These are phyloP conservation scores for Ceriops tagal DNA, from an alignment of 345 rosid genomes.

Conservation along the genomic window DNA sequence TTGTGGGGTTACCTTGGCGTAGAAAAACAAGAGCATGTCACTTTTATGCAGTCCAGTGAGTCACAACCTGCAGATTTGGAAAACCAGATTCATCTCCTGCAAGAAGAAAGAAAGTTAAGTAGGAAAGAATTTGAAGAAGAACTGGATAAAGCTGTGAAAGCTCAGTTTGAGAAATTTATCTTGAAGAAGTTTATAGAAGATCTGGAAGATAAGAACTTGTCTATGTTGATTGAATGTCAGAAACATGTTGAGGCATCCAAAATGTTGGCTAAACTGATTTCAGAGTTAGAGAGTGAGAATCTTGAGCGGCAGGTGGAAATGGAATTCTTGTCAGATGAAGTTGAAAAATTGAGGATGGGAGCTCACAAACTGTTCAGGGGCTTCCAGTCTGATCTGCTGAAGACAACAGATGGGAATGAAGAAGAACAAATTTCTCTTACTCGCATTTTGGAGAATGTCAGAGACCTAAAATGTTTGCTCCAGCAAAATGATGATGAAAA, in stretches of 20 bases:
- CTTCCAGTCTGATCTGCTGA: conserved; percentile 53
- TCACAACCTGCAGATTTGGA: conserved; percentile 64
- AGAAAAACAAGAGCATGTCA: conserved; percentile 57
- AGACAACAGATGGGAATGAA: conserved; percentile 31
- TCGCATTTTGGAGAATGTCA: conserved; percentile 46
- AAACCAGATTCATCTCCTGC: conserved; percentile 54
- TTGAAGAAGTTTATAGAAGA: conserved; percentile 35
- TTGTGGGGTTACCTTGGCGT: conserved; percentile 48
- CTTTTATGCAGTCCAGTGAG: conserved; percentile 53
- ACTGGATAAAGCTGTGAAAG: conserved; percentile 48
- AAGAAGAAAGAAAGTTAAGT: conserved; percentile 50
- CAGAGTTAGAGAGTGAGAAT: conserved; percentile 31
- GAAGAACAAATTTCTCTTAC: conserved; percentile 48
- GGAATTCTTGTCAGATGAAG: conserved; percentile 30
- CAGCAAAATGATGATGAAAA: conserved; percentile 52
- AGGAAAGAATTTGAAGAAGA: conserved; percentile 75
- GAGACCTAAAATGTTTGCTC: conserved; percentile 51
- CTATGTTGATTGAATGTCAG: conserved; percentile 29
- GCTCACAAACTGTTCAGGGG: conserved; percentile 29
- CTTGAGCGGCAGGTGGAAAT: conserved; percentile 35
- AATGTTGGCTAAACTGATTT: conserved; percentile 24
- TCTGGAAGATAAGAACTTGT: conserved; percentile 29
- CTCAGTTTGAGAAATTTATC: conserved; percentile 33
- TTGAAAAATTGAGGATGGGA: conserved; percentile 26
- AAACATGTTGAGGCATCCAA: conserved; percentile 30